These are phyloP conservation scores for Limnanthes douglasii DNA, from an alignment of 345 rosid species.

Conservation along the genomic window DNA sequence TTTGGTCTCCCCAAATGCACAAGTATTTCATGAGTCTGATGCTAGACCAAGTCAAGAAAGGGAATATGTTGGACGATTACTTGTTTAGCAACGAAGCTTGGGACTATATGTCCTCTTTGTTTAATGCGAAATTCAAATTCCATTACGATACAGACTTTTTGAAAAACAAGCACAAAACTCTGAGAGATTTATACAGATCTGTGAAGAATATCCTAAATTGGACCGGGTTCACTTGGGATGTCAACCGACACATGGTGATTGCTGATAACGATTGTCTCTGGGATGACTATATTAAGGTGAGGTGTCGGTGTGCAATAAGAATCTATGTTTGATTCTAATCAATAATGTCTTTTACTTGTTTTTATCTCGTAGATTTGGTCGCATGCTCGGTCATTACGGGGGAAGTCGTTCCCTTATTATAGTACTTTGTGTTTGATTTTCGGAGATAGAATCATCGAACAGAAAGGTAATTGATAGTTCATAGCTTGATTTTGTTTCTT, in stretches of 20 bases:
- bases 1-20: slow-evolving; percentile 90
- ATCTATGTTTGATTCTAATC: not conserved
- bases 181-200: slow-evolving; percentile 47
- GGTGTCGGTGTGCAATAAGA: slow-evolving; percentile 1
- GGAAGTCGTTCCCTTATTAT: slow-evolving; percentile 55
- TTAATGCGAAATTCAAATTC: slow-evolving; percentile 45
- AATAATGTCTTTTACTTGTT: slow-evolving; percentile 7
- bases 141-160: slow-evolving; percentile 55
- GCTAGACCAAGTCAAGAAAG: slow-evolving; percentile 56
- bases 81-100: slow-evolving; percentile 73
- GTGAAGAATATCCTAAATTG: slow-evolving; percentile 39
- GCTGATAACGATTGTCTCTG: slow-evolving; percentile 42
- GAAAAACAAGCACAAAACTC: slow-evolving; percentile 53
- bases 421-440: slow-evolving; percentile 48
- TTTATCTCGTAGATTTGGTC: slow-evolving; percentile 30
- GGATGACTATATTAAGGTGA: slow-evolving; percentile 70
- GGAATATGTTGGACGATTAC: slow-evolving; percentile 60
- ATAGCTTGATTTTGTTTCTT: slow-evolving; percentile 1
- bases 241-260: slow-evolving; percentile 40
- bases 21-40: slow-evolving; percentile 55
- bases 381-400: slow-evolving; percentile 42
- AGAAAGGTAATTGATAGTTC: slow-evolving; percentile 41
- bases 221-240: slow-evolving; percentile 61
- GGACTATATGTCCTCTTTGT: slow-evolving; percentile 57
- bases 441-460: slow-evolving; percentile 27